Conservation (phyloP, 352 stramenopile species). For the Elongisporangium prolatum region DNA sequence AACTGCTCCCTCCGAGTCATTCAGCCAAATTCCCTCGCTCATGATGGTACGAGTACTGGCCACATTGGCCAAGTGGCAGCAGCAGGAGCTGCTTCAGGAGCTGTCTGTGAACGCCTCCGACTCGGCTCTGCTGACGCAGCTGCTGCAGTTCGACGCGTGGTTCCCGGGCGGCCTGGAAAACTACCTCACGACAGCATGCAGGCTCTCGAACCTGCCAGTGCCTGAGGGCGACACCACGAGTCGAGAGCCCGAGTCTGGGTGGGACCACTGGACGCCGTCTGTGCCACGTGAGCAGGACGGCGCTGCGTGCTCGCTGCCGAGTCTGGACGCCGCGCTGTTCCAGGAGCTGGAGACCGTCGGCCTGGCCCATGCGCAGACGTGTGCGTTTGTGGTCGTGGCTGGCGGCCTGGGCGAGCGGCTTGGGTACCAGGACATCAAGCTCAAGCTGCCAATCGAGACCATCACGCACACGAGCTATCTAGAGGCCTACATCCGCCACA, state of each 20-base stretch:
- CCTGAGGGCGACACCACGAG: slow-evolving; percentile 7
- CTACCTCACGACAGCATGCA: slow-evolving; percentile 47
- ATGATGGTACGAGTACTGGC: slow-evolving; percentile 14
- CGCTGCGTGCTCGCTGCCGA: slow-evolving; percentile 5
- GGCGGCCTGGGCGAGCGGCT: slow-evolving; percentile 96
- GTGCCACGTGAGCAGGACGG: slow-evolving; percentile 26
- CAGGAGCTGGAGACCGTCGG: slow-evolving; percentile 44
- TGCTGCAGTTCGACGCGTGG: slow-evolving; percentile 60
- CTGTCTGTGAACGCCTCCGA: slow-evolving; percentile 9
- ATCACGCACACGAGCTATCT: slow-evolving; percentile 90
- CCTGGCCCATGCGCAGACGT: slow-evolving; percentile 60
- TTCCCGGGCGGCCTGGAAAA: slow-evolving; percentile 57
- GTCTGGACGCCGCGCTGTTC: slow-evolving; percentile 32
- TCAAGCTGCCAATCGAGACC: slow-evolving; percentile 94
- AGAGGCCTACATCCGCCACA: slow-evolving; percentile 91
- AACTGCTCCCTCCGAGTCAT: too few relatives aligned
- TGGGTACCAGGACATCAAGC: slow-evolving; percentile 96
- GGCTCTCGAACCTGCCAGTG: slow-evolving; percentile 29
- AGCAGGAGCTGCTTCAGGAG: slow-evolving; percentile 34
- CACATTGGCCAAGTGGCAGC: slow-evolving; percentile 31
- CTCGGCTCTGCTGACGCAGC: slow-evolving; percentile 27
- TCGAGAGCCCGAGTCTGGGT: slow-evolving; percentile 6
- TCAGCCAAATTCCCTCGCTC: background rate
- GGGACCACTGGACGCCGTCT: slow-evolving; percentile 42
- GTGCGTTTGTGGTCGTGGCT: slow-evolving; percentile 96